phyloP scores from a whole-genome alignment of 306 rosid genomes.

The Fragaria ananassa region DNA sequence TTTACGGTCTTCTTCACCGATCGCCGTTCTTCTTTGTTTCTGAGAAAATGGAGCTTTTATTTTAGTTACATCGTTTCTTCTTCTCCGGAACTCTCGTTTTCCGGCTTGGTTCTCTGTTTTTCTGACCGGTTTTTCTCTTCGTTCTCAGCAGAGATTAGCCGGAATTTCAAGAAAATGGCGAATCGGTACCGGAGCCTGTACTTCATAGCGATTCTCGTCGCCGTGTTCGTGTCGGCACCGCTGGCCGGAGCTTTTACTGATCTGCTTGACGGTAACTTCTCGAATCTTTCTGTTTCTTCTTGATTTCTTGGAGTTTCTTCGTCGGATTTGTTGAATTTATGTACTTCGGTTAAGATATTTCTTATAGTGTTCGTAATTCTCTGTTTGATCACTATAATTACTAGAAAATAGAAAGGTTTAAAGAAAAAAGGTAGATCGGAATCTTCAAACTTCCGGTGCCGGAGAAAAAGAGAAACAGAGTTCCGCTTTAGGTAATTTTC shows the following conservation, averaged over 20 bases:
- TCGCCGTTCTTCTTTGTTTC: conserved; percentile 20
- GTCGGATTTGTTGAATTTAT: neutral
- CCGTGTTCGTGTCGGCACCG: conserved; percentile 43
- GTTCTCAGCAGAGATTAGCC: neutral
- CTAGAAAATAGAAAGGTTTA: neutral
- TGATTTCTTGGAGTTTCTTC: neutral
- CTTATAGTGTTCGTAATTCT: neutral
- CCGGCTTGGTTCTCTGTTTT: neutral
- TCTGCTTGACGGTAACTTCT: conserved; percentile 51
- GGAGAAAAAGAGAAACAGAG: neutral
- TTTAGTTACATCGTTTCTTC: neutral
- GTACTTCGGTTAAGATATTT: neutral
- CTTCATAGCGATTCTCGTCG: conserved; percentile 38
- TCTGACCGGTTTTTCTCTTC: neutral
- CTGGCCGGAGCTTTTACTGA: conserved; percentile 45
- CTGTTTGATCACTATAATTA: conserved; percentile 15
- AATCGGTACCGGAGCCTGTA: conserved; percentile 12
- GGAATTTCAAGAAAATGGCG: conserved; percentile 39
- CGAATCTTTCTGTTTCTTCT: neutral
- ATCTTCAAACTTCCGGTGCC: neutral
- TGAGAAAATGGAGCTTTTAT: conserved; percentile 19
- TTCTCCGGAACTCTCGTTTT: neutral
- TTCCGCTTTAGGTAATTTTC: neutral
- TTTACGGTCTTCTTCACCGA: neutral
- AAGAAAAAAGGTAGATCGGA: neutral